These are phyloP conservation scores for Sporothrix variecibatus DNA, from an alignment of 2,329 filamentous ascomycete species.

Conservation along the genomic window DNA sequence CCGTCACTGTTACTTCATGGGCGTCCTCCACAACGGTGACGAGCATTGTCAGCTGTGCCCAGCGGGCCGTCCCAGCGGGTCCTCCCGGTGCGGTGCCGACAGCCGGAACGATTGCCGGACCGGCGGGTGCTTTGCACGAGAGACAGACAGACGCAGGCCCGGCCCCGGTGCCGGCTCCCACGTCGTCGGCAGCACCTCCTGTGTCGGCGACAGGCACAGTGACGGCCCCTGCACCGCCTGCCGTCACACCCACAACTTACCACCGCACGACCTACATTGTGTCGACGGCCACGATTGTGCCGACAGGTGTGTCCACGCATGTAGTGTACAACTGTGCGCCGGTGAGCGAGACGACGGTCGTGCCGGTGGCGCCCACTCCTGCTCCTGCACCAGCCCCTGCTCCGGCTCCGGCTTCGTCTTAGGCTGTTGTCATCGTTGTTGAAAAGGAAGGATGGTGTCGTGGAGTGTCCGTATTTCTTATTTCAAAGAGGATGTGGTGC, in stretches of 20 bases:
- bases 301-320: constrained; percentile 12
- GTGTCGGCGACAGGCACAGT: background rate
- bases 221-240: background rate
- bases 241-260: background rate
- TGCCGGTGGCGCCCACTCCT: background rate
- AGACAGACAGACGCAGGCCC: background rate
- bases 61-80: background rate
- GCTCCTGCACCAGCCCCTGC: background rate
- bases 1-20: constrained; percentile 10
- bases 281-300: background rate
- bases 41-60: background rate
- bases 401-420: background rate
- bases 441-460: background rate
- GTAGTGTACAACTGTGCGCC: constrained; percentile 20
- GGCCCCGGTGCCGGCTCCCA: background rate
- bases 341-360: constrained; percentile 9
- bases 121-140: background rate
- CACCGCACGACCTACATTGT: constrained; percentile 23
- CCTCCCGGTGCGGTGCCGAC: background rate
- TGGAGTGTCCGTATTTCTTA: too few species aligned
- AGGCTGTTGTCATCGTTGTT: background rate
- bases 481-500: too few species aligned
- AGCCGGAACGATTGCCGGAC: background rate
- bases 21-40: constrained; percentile 15
- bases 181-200: background rate